phyloP scores from a whole-genome alignment of 331 rosid species.

The Prunus yedoensis region DNA sequence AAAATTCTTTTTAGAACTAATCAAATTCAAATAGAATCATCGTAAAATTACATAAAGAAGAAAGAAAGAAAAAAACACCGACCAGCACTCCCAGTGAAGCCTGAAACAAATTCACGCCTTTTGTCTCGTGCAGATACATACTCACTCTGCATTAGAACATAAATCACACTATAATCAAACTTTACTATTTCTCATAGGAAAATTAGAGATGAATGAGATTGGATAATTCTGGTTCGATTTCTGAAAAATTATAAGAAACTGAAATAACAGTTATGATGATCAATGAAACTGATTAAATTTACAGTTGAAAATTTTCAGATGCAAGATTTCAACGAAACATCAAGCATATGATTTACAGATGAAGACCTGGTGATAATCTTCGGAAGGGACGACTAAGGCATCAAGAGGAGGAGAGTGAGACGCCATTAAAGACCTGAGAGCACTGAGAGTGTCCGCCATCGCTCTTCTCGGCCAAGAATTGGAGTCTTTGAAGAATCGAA shows the following conservation, averaged over 20 bases:
- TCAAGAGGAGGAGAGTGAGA: slow-evolving; percentile 86
- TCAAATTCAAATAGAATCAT: background rate
- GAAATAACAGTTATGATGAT: background rate
- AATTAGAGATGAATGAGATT: background rate
- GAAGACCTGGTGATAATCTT: slow-evolving; percentile 92
- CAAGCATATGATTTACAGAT: background rate
- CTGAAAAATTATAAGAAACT: background rate
- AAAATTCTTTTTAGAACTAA: background rate
- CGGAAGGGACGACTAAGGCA: slow-evolving; percentile 91
- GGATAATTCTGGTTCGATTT: background rate
- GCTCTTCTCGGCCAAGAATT: background rate
- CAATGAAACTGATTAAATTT: background rate
- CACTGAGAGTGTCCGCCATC: slow-evolving; percentile 68
- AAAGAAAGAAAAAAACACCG: slow-evolving; percentile 13
- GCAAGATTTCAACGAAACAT: background rate
- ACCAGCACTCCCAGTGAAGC: slow-evolving; percentile 99
- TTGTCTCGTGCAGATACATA: slow-evolving; percentile 89
- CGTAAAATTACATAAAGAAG: background rate
- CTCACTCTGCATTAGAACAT: slow-evolving; percentile 70
- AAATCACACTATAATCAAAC: background rate
- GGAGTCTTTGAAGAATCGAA: background rate
- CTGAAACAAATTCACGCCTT: slow-evolving; percentile 87
- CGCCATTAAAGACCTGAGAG: slow-evolving; percentile 74
- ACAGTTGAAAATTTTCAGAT: background rate
- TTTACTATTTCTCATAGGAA: background rate